phyloP scores from a whole-genome alignment of 257 asterid genomes.

The Forsythia viridissima region DNA sequence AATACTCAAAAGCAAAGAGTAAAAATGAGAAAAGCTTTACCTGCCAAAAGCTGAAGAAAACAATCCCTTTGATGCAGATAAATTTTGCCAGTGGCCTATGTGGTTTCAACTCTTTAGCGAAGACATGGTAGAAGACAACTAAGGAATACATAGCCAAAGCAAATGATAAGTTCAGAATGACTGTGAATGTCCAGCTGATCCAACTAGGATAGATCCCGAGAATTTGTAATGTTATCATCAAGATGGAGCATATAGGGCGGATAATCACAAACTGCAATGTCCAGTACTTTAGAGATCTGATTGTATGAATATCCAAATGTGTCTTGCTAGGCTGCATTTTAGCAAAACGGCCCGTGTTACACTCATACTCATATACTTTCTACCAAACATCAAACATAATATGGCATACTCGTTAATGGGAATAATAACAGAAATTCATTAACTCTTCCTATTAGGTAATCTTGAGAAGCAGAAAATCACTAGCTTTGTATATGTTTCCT shows the following conservation, averaged over 20 bases:
- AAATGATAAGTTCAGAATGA: slow-evolving; percentile 68
- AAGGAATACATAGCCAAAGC: slow-evolving; percentile 83
- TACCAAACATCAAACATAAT: slow-evolving; percentile 15
- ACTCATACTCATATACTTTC: slow-evolving; percentile 9
- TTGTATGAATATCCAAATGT: slow-evolving; percentile 64
- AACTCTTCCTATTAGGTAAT: background rate
- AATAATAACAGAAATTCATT: background rate
- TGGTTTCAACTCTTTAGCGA: slow-evolving; percentile 81
- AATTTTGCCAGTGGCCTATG: slow-evolving; percentile 90
- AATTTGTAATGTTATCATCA: slow-evolving; percentile 64
- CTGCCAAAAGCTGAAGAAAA: slow-evolving; percentile 99
- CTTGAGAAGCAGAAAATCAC: background rate
- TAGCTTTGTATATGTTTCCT: background rate
- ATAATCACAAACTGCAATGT: slow-evolving; percentile 88
- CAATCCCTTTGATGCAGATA: slow-evolving; percentile 81
- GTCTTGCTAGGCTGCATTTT: slow-evolving; percentile 67
- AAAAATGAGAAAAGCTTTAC: slow-evolving; percentile 31
- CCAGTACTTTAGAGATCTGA: slow-evolving; percentile 71
- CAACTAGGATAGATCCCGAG: slow-evolving; percentile 78
- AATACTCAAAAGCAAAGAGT: background rate
- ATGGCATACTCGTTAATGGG: background rate
- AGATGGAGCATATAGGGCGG: slow-evolving; percentile 81
- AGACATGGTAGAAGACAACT: slow-evolving; percentile 75
- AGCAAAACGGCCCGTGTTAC: slow-evolving; percentile 14
- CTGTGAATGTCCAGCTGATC: slow-evolving; percentile 80